phyloP scores from a whole-genome alignment of 2,329 filamentous ascomycete genomes.

The Alternaria consortialis region DNA sequence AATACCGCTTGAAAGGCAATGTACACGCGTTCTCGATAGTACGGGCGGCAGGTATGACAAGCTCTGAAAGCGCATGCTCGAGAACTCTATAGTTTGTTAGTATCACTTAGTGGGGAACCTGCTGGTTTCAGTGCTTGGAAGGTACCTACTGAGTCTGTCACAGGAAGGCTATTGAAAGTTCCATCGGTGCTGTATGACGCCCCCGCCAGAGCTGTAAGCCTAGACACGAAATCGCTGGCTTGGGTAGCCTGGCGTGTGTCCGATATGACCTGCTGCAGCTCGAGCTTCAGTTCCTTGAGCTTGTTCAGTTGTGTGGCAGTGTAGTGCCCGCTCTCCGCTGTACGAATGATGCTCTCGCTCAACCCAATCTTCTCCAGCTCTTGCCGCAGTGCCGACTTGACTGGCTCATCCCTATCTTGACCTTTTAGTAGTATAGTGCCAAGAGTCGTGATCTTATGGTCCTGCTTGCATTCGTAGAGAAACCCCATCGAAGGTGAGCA shows the following conservation, averaged over 20 bases:
- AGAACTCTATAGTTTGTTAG: constrained; percentile 16
- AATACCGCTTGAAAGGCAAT: constrained; percentile 57
- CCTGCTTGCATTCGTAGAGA: constrained; percentile 77
- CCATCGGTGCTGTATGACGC: constrained; percentile 33
- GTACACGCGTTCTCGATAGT: constrained; percentile 58
- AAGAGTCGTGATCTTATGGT: constrained; percentile 47
- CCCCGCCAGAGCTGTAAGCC: constrained; percentile 20
- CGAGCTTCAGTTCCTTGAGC: constrained; percentile 44
- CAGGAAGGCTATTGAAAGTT: constrained; percentile 21
- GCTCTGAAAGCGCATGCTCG: constrained; percentile 54
- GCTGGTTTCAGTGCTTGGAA: background rate
- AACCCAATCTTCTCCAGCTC: constrained; percentile 42
- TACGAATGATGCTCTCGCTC: constrained; percentile 46
- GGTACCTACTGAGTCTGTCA: constrained; percentile 25
- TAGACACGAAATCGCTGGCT: constrained; percentile 29
- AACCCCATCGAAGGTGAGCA: constrained; percentile 69
- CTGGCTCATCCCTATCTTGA: background rate
- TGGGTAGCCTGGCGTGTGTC: constrained; percentile 28
- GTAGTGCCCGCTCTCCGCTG: constrained; percentile 47
- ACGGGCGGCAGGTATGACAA: constrained; percentile 62
- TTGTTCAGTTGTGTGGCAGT: constrained; percentile 41
- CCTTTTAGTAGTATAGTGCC: constrained; percentile 8
- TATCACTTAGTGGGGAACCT: background rate
- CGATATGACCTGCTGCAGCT: constrained; percentile 41
- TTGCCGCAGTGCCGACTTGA: constrained; percentile 31